Base-by-base conservation (phyloP, 2,329 filamentous ascomycete genomes). In the Fusarium secorum region DNA sequence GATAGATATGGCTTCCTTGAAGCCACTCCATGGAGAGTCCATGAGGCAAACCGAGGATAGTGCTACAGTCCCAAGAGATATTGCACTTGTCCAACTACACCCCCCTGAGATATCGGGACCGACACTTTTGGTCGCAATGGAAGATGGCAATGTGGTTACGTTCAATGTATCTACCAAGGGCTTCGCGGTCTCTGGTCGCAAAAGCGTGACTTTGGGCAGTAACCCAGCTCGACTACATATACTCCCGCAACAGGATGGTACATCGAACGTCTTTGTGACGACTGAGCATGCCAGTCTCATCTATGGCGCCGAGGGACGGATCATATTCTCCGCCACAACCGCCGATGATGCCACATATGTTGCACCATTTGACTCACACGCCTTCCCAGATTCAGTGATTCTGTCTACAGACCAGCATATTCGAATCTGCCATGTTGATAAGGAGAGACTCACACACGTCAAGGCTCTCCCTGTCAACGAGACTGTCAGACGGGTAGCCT, bases 251-350 rank as follows among this genome's bases (percentile, higher is more conserved):
- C 84, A 85, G 2, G 84, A 90, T 51, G 88, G 87, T 1, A 83
- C 93, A 1, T 92, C 87, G 78, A 97, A 93, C 74, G 90, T 99
- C 1, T 97, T 99, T 78, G 94, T 94, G 1, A 97, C 94, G 0
- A 97, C 94, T 62, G 96, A 99, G 76, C 94, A 98, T 77, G 93
- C 96, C 1, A 98, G 93, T 70, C 82, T 99, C 59, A 97, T 99
- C 52, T 98, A 99, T 78, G 93, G 92, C 13, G 90, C 91, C 1
- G 94, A 98, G 77, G 93, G 93, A 2, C 88, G 95, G 26, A 91
- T 98, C 42, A 90, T 97, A 2, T 99, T 97, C 81, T 97, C 95
- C 8, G 95, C 96, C 4, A 93, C 98, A 3, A 97, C 95, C 17
- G 94, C 95, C 5, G 93, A 97, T 67, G 91, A 94, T 69, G 93